These are phyloP conservation scores for Pythium chondricola DNA, from an alignment of 352 stramenopile species.

Conservation along the genomic window DNA sequence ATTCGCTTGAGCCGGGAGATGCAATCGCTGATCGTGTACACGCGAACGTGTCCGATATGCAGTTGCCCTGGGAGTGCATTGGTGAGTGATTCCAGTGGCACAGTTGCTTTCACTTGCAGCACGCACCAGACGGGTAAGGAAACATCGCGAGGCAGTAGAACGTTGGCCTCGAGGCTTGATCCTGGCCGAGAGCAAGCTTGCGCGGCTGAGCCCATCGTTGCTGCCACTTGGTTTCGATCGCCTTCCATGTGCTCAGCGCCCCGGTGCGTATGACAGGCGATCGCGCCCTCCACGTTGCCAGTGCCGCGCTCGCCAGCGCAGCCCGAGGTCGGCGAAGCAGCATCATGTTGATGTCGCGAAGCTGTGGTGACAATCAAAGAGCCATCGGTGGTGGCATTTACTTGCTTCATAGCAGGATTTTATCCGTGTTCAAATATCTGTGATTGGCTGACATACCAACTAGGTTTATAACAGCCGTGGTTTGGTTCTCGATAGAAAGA, in stretches of 20 bases:
- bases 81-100: neutral
- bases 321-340: neutral
- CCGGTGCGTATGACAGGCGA: slow-evolving; percentile 8
- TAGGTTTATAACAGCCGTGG: too few relatives aligned
- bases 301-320: neutral
- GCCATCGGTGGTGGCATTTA: too few relatives aligned
- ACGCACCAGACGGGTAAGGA: slow-evolving; percentile 94
- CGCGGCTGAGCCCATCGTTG: slow-evolving; percentile 37
- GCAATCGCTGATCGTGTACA: slow-evolving; percentile 99
- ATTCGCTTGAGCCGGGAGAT: slow-evolving; percentile 97
- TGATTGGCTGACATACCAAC: too few relatives aligned
- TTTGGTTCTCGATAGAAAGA: too few relatives aligned
- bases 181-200: neutral
- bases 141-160: slow-evolving; percentile 97
- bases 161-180: slow-evolving; percentile 30
- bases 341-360: neutral
- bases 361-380: neutral
- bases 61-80: slow-evolving; percentile 58
- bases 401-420: too few relatives aligned
- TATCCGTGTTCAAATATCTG: too few relatives aligned
- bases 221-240: slow-evolving; percentile 72
- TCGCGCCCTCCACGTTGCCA: neutral
- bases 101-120: neutral
- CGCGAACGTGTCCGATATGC: slow-evolving; percentile 98
- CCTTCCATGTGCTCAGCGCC: slow-evolving; percentile 32